Conservation (phyloP, 1,139 yeast genomes). For the Pichia sp. region DNA sequence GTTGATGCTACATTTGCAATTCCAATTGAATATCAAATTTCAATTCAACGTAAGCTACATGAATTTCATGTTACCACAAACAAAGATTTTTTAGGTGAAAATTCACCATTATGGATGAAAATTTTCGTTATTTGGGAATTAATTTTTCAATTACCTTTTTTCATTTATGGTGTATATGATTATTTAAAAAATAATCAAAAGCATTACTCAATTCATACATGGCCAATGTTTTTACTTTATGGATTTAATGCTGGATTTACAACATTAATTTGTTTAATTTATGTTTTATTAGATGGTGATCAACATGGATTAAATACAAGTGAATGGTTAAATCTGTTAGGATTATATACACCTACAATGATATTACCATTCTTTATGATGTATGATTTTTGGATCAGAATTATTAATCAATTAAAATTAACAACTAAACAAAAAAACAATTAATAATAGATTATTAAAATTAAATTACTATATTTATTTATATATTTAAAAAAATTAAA, state of each 20-base stretch:
- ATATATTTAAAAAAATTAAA: not conserved
- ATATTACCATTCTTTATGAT: constrained; percentile 55
- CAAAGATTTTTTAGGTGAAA: constrained; percentile 60
- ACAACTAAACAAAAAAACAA: not conserved
- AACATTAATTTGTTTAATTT: constrained; percentile 56
- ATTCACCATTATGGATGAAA: constrained; percentile 63
- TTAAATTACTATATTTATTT: not conserved
- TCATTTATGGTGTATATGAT: constrained; percentile 39
- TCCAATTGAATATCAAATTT: constrained; percentile 44
- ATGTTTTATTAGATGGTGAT: constrained; percentile 34
- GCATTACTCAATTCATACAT: constrained; percentile 21
- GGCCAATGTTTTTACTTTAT: constrained; percentile 52
- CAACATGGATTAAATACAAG: constrained; percentile 31
- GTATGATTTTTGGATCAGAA: constrained; percentile 34
- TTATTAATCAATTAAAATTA: constrained; percentile 4
- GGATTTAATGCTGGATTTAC: constrained; percentile 75
- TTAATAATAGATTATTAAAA: not conserved
- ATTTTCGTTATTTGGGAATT: constrained; percentile 68
- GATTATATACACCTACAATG: constrained; percentile 61
- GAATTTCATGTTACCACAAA: constrained; percentile 55
- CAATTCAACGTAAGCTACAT: constrained; percentile 43
- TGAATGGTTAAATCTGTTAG: constrained; percentile 40
- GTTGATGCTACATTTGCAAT: constrained; percentile 70
- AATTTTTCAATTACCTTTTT: constrained; percentile 70
- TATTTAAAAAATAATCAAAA: constrained; percentile 16